Conservation (phyloP, 805 yeast species). For the Wickerhamiella dianesei region DNA sequence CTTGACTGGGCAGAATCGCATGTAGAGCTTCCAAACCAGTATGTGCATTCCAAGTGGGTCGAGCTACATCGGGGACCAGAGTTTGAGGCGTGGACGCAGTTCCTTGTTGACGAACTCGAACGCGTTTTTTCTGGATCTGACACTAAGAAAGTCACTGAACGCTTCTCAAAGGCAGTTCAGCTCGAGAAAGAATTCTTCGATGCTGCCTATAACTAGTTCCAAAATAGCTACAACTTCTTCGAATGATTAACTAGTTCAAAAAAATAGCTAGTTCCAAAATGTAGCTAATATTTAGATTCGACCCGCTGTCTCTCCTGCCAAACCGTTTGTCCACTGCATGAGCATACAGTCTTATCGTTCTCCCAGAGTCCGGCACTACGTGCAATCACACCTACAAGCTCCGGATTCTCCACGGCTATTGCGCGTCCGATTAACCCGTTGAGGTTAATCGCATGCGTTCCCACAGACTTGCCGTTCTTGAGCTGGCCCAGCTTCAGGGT, state of each 20-base stretch:
- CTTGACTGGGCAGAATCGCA: slow-evolving; percentile 11
- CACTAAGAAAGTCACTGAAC: background rate
- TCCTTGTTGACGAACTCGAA: slow-evolving; percentile 10
- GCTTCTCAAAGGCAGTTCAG: slow-evolving; percentile 3
- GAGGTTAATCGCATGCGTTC: slow-evolving; percentile 3
- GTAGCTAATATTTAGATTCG: slow-evolving; percentile 4
- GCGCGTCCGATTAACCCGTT: slow-evolving; percentile 17
- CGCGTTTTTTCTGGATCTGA: slow-evolving; percentile 3
- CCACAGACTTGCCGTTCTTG: background rate
- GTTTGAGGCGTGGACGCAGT: slow-evolving; percentile 10
- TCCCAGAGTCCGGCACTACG: slow-evolving; percentile 97
- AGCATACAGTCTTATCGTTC: slow-evolving; percentile 82
- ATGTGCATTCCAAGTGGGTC: slow-evolving; percentile 14
- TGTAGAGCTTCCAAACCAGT: background rate
- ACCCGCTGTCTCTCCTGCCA: slow-evolving; percentile 83
- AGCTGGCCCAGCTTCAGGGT: slow-evolving; percentile 20
- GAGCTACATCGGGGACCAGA: slow-evolving; percentile 11
- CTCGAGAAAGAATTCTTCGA: slow-evolving; percentile 11
- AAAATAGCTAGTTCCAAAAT: too few species aligned
- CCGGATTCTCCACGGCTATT: slow-evolving; percentile 10
- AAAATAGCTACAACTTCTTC: too few species aligned
- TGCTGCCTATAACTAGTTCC: slow-evolving; percentile 5
- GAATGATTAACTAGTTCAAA: too few species aligned
- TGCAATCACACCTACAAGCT: slow-evolving; percentile 76
- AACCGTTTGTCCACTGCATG: slow-evolving; percentile 87